Evolutionary conservation across 106 monocot species (phyloP), one percentile per base, ranked within the genome.

Genomic region (Cymbidium sinense): DNA sequence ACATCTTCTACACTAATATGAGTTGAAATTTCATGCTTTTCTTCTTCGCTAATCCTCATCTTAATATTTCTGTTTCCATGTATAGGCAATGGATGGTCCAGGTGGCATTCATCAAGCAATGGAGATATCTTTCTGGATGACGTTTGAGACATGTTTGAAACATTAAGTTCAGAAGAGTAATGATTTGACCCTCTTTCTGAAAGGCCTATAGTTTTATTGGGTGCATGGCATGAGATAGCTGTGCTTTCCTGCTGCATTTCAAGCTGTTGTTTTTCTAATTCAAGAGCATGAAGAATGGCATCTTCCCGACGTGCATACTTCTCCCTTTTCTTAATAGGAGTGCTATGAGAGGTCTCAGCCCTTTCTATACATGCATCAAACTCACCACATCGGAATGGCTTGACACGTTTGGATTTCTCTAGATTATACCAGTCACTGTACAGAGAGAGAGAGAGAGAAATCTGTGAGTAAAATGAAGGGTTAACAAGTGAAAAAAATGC

Each of bases 281-380:
- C 95, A 75, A 95, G 86, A 39, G 95, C 95, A 79, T 95, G 95
- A 79, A 95, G 93, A 82, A 95, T 95, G 77, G 95, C 95, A 81
- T 95, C 93, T 70, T 93, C 95, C 75, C 95, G 65, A 10, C 93
- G 88, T 52, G 95, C 92, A 78, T 95, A 95, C 80, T 95, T 95
- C 82, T 95, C 95, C 54, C 95, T 83, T 85, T 93, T 95, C 83
- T 87, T 88, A 79, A 90, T 93, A n/a, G 90, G 93, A 82, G 69
- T 77, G 4, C 93, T 88, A 4, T 87, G 85, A 13, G 92, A 81
- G 71, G 92, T 86, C 85, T 95, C 95, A 71, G 90, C 95, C 83
- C 81, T 86, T 81, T 95, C 93, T 76, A 95, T 95, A 79, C 86
- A 95, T 70, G 88, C 83, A 84, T 93, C 90, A 84, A 95, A 95